Percentiles rank a stretch among this genome's conserved stretches.
Conservation (phyloP, 2,329 filamentous ascomycete genomes). For the Colletotrichum spaethianum region DNA sequence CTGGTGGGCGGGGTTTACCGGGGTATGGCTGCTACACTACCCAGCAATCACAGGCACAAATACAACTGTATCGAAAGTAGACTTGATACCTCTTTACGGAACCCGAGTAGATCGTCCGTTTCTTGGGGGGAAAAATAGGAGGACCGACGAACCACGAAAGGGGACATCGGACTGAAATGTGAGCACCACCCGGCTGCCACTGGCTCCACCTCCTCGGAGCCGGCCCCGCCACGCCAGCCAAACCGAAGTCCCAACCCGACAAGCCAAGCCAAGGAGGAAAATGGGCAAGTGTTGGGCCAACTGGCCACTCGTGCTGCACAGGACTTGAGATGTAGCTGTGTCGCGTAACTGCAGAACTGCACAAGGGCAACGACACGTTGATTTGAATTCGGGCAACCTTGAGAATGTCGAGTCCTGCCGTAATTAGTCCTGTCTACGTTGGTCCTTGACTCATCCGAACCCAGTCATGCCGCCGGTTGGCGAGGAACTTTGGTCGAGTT, state of each 20-base stretch:
- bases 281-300: neutral
- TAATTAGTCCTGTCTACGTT: neutral
- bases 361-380: neutral
- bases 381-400: neutral
- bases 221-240: conserved; percentile 16
- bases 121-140: neutral
- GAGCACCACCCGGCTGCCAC: neutral
- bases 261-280: neutral
- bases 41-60: neutral
- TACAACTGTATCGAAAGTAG: neutral
- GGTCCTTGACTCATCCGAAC: neutral
- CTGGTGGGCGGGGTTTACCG: neutral
- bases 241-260: conserved; percentile 5
- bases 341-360: neutral
- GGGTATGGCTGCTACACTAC: neutral
- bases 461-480: no score
- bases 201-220: conserved; percentile 28
- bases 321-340: neutral
- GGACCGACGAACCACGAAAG: neutral
- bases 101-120: neutral
- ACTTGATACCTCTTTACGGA: neutral
- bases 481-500: neutral
- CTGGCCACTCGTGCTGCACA: neutral
- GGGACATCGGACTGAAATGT: neutral
- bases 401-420: neutral